phyloP scores from a whole-genome alignment of 2,329 filamentous ascomycete genomes.

The Triangularia verruculosa region DNA sequence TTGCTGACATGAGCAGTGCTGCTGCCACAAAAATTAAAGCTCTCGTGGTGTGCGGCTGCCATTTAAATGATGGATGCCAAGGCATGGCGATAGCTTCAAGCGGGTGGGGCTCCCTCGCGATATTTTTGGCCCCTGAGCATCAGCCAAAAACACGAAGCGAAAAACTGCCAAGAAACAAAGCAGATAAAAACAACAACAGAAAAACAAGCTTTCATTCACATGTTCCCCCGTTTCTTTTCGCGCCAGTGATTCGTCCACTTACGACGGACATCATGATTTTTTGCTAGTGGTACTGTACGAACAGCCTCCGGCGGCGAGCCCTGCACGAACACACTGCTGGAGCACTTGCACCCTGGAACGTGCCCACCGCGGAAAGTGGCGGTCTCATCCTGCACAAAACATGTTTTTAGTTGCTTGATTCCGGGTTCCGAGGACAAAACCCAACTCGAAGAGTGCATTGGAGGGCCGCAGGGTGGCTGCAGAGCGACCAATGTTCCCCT shows the following conservation, averaged over 20 bases:
- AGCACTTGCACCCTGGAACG: not conserved
- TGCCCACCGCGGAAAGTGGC: not conserved
- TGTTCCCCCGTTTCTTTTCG: not conserved
- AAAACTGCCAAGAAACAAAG: not conserved
- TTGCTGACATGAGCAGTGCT: not conserved
- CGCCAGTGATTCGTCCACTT: not conserved
- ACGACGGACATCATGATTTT: not conserved
- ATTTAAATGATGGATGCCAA: not conserved
- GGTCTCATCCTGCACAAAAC: not conserved
- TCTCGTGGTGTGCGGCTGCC: not conserved
- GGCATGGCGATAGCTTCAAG: not conserved
- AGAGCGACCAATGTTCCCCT: not conserved
- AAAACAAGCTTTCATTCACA: not conserved
- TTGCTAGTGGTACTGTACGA: not conserved
- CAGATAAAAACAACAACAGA: not conserved
- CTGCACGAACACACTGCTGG: not conserved
- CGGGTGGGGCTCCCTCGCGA: too few species aligned
- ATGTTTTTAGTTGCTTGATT: not conserved
- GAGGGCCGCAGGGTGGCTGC: not conserved
- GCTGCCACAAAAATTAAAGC: not conserved
- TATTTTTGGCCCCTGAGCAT: too few species aligned
- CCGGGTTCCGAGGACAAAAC: not conserved
- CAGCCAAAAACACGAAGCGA: not conserved
- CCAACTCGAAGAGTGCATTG: too few species aligned
- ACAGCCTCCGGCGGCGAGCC: not conserved